Evolutionary conservation across 257 asterid genomes (phyloP).

Genomic region (Solanum gracilifrons): DNA sequence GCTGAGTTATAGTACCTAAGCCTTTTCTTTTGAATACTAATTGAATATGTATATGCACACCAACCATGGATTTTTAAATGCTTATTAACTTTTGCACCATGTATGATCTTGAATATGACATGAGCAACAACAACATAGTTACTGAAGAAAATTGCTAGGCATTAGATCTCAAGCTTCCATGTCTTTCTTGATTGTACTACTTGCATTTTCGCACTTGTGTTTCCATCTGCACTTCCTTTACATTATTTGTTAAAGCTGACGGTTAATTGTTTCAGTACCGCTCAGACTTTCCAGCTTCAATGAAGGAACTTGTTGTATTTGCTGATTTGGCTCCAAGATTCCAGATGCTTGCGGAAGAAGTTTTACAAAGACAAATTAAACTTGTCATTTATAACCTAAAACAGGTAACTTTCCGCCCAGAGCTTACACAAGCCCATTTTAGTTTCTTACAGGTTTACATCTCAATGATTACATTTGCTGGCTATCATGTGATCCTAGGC

Average conservation of each 20-base stretch:
- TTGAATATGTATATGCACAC: not conserved
- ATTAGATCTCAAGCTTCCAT: not conserved
- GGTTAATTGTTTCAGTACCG: slow-evolving; percentile 68
- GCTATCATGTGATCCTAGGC: slow-evolving; percentile 36
- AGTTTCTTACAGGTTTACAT: not conserved
- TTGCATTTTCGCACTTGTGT: not conserved
- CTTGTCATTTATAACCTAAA: slow-evolving; percentile 61
- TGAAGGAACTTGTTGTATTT: slow-evolving; percentile 74
- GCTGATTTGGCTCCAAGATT: slow-evolving; percentile 91
- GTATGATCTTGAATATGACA: not conserved
- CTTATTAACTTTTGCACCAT: not conserved
- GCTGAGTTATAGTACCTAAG: not conserved
- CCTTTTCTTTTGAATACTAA: not conserved
- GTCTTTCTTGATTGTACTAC: not conserved
- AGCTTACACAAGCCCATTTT: not conserved
- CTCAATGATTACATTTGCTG: not conserved
- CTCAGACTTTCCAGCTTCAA: slow-evolving; percentile 59
- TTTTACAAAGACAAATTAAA: slow-evolving; percentile 66
- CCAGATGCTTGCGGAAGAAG: slow-evolving; percentile 75
- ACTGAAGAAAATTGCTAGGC: not conserved
- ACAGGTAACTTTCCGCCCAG: slow-evolving; percentile 34
- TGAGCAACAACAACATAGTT: not conserved
- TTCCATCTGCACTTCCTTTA: not conserved
- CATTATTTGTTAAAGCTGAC: not conserved
- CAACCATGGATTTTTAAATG: not conserved